A percentile compares a stretch with the other conserved stretches of the same genome.
These are phyloP conservation scores for Podosphaera xanthii DNA, from an alignment of 2,329 filamentous ascomycete species.

Conservation along the genomic window DNA sequence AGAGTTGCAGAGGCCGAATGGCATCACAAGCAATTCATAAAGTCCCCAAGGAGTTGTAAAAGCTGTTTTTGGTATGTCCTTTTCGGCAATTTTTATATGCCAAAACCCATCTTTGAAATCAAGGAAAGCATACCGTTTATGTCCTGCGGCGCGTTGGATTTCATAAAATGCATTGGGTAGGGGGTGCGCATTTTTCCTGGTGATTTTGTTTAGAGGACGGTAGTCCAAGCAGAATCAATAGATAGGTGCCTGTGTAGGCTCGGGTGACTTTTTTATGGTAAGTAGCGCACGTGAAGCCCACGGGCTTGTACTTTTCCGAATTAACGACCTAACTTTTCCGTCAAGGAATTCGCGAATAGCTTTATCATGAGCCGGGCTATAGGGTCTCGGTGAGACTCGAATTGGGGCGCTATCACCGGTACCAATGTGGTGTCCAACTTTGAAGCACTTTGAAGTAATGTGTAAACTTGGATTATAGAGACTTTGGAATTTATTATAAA, in stretches of 20 bases:
- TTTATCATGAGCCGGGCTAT: not conserved
- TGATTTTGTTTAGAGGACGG: not conserved
- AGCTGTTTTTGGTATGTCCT: not conserved
- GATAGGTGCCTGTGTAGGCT: not conserved
- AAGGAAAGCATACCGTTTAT: not conserved
- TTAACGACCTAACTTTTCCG: not conserved
- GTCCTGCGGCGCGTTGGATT: not conserved
- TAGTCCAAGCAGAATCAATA: not conserved
- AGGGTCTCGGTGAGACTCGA: not conserved
- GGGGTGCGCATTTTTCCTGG: not conserved
- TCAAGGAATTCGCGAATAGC: not conserved
- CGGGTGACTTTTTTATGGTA: not conserved
- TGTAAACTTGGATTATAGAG: not conserved
- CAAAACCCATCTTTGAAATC: not conserved
- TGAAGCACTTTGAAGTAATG: not conserved
- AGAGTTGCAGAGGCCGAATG: not conserved
- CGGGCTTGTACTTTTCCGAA: not conserved
- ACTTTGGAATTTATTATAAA: not conserved
- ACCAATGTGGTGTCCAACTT: not conserved
- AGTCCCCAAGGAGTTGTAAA: not conserved
- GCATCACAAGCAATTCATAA: slow-evolving; percentile 2
- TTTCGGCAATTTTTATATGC: not conserved
- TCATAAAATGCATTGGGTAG: not conserved
- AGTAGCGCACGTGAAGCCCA: not conserved
- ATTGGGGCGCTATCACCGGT: not conserved